Base-by-base conservation (phyloP, 2,329 filamentous ascomycete genomes). In the Arachnomyces sp. region DNA sequence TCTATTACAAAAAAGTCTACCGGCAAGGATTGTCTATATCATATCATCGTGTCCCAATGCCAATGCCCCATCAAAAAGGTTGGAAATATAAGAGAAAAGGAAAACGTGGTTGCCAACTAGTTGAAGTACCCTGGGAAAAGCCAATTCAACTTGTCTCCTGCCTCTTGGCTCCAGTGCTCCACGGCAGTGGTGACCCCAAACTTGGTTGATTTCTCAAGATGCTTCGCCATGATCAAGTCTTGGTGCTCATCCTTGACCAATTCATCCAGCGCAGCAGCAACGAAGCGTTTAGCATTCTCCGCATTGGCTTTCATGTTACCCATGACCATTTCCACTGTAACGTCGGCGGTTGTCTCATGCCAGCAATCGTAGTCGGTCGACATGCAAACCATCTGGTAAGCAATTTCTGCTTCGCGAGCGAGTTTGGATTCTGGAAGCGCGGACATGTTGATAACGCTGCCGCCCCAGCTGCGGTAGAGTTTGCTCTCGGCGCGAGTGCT, bases 291-390 rank as follows among this genome's bases (percentile, higher is more conserved):
- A 28, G 92, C 92, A 57, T 96, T 98, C 58, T 82, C 74, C 38
- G 85, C 75, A 66, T 98, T 98, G 51, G 87, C 84, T 60, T 84
- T 83, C 92, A 98, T 98, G 66, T 94, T 86, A 45, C 80, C 84
- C 80, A 95, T 86, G 41, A 98, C 92, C 85, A 96, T 94, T 64
- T 89, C 86, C 15, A 98, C 92, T 46, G 88, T 89, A 47, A 98
- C 92, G 45, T 77, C 71, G 43, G 80, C 84, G 36, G 76, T 77
- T 14, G 77, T 80, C 37, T 39, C 36, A 60, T 89, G 84, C 92
- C 92, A 98, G 78, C 90, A 96, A 72, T 98, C 92, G 65, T 98
- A 98, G 71, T 98, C 92, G 18, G 92, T 98, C 28, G 87, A 86
- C 92, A 98, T 98, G 74, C 90, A 95, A 57, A 98, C 94, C 78